phyloP scores from a whole-genome alignment of 179 eudicot genomes.

The Camellia oleifera region DNA sequence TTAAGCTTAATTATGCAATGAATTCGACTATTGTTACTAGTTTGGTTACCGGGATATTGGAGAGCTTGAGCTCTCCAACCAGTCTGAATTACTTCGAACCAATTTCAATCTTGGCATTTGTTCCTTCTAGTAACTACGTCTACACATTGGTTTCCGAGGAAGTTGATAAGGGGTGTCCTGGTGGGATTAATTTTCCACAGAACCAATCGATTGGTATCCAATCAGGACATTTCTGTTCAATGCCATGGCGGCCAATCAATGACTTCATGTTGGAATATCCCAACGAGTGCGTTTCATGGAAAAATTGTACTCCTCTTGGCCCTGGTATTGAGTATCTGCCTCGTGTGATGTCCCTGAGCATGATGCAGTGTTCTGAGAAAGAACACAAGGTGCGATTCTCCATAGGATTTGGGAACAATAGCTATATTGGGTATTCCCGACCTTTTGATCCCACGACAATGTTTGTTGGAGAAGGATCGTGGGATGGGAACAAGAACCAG shows the following conservation, averaged over 20 bases:
- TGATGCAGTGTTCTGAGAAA: constrained; percentile 21
- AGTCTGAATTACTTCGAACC: constrained; percentile 24
- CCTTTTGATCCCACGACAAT: constrained; percentile 1
- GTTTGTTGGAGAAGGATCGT: constrained; percentile 33
- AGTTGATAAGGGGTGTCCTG: neutral
- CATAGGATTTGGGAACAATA: constrained; percentile 10
- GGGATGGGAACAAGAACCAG: constrained; percentile 26
- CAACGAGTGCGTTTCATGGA: constrained; percentile 1
- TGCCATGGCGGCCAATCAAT: neutral
- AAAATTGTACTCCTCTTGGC: constrained; percentile 16
- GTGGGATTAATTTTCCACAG: neutral
- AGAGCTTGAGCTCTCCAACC: constrained; percentile 19
- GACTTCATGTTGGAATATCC: constrained; percentile 26
- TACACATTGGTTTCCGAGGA: constrained; percentile 24
- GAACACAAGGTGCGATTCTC: constrained; percentile 17
- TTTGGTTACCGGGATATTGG: constrained; percentile 27
- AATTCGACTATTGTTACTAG: constrained; percentile 15
- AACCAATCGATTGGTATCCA: constrained; percentile 10
- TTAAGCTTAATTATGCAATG: constrained; percentile 19
- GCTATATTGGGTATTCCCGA: neutral
- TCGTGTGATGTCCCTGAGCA: constrained; percentile 12
- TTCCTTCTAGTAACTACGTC: constrained; percentile 8
- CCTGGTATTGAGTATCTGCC: constrained; percentile 16
- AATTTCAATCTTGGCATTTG: constrained; percentile 19
- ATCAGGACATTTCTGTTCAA: constrained; percentile 10